Conservation (phyloP, 2,329 filamentous ascomycete species). For the Peltaster fructicola region DNA sequence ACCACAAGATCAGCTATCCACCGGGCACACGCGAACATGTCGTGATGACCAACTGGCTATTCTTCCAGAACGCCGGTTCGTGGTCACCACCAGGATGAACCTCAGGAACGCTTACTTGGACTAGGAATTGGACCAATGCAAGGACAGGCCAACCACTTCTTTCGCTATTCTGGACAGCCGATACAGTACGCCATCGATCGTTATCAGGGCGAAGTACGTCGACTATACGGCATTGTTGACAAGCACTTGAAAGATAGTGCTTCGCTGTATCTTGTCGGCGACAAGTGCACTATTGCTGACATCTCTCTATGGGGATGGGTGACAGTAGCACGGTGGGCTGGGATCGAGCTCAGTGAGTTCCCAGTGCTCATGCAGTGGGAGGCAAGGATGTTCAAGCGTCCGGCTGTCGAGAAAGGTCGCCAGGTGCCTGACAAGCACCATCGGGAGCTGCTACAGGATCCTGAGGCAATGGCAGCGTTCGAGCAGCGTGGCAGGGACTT, state of each 20-base stretch:
- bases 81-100: too few relatives aligned
- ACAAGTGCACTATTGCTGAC: conserved; percentile 53
- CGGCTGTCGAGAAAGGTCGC: conserved; percentile 54
- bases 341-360: conserved; percentile 54
- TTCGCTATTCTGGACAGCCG: conserved; percentile 52
- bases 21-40: conserved; percentile 17
- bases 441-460: conserved; percentile 39
- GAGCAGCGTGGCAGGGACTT: conserved; percentile 45
- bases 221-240: conserved; percentile 61
- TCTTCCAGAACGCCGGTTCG: too few relatives aligned
- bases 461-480: conserved; percentile 37
- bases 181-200: conserved; percentile 66
- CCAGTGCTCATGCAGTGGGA: conserved; percentile 61
- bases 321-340: conserved; percentile 37
- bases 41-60: conserved; percentile 32
- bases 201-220: conserved; percentile 62
- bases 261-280: conserved; percentile 37
- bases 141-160: conserved; percentile 65
- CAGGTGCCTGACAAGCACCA: conserved; percentile 46
- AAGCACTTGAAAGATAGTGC: conserved; percentile 39
- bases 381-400: conserved; percentile 46
- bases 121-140: conserved; percentile 51
- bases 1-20: conserved; percentile 7
- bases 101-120: too few relatives aligned
- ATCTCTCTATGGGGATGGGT: conserved; percentile 68